Evolutionary conservation across 768 basidiomycete genomes (phyloP).

Genomic region (Boletus sp.): DNA sequence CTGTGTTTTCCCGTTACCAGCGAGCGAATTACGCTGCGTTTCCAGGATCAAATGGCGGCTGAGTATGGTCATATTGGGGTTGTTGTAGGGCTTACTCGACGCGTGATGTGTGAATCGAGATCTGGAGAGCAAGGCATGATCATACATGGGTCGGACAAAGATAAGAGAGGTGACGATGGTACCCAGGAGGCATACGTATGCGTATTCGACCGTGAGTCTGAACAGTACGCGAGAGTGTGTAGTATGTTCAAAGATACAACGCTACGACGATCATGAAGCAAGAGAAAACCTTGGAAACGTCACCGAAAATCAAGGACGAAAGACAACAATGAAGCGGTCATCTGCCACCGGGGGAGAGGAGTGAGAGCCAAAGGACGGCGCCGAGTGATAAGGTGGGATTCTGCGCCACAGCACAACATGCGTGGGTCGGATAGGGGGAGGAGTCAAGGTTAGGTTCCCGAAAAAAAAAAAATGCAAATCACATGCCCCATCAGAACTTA

Average conservation of each 20-base stretch:
- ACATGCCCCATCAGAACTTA: background rate
- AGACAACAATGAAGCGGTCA: background rate
- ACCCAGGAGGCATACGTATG: background rate
- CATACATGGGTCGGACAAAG: background rate
- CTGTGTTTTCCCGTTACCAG: background rate
- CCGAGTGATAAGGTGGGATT: slow-evolving; percentile 12
- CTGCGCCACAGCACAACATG: background rate
- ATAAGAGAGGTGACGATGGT: background rate
- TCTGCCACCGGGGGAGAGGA: background rate
- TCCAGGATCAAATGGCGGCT: background rate
- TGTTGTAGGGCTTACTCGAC: background rate
- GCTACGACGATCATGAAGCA: background rate
- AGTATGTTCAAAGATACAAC: background rate
- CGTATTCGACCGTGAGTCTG: background rate
- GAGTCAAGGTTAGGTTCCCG: background rate
- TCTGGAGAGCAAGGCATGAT: background rate
- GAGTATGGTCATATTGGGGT: background rate
- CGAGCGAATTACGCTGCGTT: background rate
- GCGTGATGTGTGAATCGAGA: background rate
- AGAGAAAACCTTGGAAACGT: background rate
- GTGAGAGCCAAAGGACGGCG: background rate
- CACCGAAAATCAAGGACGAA: background rate
- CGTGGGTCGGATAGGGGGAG: background rate
- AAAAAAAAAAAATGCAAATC: background rate
- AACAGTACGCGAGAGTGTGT: background rate